Evolutionary conservation across 192 early-diverging fungal species (phyloP).

Genomic region (Entophlyctis luteolus): DNA sequence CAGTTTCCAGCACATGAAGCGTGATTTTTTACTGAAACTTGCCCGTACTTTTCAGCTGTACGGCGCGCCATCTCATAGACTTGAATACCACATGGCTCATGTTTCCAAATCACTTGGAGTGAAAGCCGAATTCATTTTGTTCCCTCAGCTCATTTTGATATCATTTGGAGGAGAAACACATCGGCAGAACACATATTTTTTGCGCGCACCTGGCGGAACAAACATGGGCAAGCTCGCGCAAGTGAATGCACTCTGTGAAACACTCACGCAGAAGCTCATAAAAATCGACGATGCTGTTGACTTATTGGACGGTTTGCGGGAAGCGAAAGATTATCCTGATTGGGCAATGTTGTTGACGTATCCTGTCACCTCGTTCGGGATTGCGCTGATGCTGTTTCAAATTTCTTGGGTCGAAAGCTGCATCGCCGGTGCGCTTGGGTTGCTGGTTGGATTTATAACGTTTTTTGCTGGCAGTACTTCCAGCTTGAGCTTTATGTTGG

Average conservation of each 20-base stretch:
- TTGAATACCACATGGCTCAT: conserved; percentile 39
- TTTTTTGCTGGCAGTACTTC: conserved; percentile 26
- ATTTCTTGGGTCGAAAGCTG: conserved; percentile 36
- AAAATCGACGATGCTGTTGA: conserved; percentile 30
- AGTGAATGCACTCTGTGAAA: conserved; percentile 43
- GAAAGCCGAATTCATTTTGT: conserved; percentile 35
- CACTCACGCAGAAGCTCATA: neutral
- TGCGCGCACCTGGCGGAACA: conserved; percentile 21
- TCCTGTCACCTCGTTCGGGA: conserved; percentile 41
- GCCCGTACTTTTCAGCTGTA: conserved; percentile 37
- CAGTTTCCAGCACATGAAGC: conserved; percentile 25
- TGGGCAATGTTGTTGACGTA: conserved; percentile 23
- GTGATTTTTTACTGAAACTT: conserved; percentile 46
- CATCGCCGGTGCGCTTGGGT: conserved; percentile 27
- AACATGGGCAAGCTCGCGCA: conserved; percentile 43
- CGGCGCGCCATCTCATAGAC: conserved; percentile 46
- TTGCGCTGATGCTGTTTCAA: conserved; percentile 27
- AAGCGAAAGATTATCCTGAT: conserved; percentile 8
- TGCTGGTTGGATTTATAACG: conserved; percentile 29
- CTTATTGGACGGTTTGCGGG: conserved; percentile 30
- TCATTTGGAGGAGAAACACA: conserved; percentile 38
- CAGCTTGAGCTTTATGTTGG: conserved; percentile 40
- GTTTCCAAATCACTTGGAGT: conserved; percentile 44
- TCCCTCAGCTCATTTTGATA: conserved; percentile 40
- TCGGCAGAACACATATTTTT: conserved; percentile 34